phyloP scores from a whole-genome alignment of 306 rosid genomes.

The Sicyos baderoa region DNA sequence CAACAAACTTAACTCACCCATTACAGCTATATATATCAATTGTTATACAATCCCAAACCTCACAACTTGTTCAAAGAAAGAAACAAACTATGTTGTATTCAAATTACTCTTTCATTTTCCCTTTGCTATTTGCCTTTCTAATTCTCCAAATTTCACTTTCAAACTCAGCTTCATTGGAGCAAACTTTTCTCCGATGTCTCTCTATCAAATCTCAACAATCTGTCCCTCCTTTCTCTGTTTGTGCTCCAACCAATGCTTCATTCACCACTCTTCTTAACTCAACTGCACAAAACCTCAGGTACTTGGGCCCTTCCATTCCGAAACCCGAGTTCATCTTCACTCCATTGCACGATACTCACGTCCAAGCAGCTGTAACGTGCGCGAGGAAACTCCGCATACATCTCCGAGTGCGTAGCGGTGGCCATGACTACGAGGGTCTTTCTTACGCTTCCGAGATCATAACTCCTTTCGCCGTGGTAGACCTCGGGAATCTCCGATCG shows the following conservation, averaged over 20 bases:
- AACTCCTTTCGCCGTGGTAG: slow-evolving; percentile 48
- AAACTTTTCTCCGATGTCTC: slow-evolving; percentile 39
- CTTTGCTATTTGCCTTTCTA: slow-evolving; percentile 21
- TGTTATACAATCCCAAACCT: neutral
- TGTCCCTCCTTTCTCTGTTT: slow-evolving; percentile 35
- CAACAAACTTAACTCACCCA: neutral
- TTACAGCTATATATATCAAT: neutral
- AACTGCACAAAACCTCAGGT: slow-evolving; percentile 61
- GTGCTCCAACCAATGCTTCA: slow-evolving; percentile 33
- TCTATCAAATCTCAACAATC: slow-evolving; percentile 25
- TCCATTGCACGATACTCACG: slow-evolving; percentile 47
- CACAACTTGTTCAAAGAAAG: neutral
- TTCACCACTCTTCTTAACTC: slow-evolving; percentile 47
- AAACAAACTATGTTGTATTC: slow-evolving; percentile 25
- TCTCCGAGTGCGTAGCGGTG: slow-evolving; percentile 62
- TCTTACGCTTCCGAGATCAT: slow-evolving; percentile 53
- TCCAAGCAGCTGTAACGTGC: slow-evolving; percentile 55
- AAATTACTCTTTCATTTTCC: slow-evolving; percentile 6
- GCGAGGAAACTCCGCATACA: slow-evolving; percentile 46
- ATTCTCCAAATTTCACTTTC: slow-evolving; percentile 21
- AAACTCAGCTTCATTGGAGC: slow-evolving; percentile 31
- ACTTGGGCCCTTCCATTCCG: slow-evolving; percentile 42
- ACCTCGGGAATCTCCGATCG: slow-evolving; percentile 44
- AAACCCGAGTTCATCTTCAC: slow-evolving; percentile 66
- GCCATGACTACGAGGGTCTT: slow-evolving; percentile 79